These are phyloP conservation scores for Canariomyces notabilis DNA, from an alignment of 2,329 filamentous ascomycete genomes.

Conservation along the genomic window DNA sequence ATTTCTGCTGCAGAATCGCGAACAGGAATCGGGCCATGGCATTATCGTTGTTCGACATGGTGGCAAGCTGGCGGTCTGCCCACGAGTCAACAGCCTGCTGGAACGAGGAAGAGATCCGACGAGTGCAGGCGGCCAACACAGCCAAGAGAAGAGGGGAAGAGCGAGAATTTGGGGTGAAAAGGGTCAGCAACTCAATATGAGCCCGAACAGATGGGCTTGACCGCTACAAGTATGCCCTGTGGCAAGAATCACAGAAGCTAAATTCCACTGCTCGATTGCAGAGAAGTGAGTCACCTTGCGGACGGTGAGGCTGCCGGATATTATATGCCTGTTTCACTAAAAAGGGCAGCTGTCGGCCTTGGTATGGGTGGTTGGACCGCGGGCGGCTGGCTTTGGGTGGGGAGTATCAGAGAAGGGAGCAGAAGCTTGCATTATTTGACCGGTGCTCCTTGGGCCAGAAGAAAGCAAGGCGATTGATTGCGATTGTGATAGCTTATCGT, in stretches of 20 bases:
- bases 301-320: slow-evolving; percentile 36
- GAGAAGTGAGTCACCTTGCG: slow-evolving; percentile 38
- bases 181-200: slow-evolving; percentile 21
- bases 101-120: slow-evolving; percentile 9
- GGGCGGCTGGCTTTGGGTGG: slow-evolving; percentile 8
- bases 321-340: slow-evolving; percentile 35
- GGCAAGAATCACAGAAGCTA: slow-evolving; percentile 23
- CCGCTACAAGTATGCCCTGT: slow-evolving; percentile 11
- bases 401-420: background rate
- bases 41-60: slow-evolving; percentile 53
- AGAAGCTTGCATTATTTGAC: slow-evolving; percentile 4
- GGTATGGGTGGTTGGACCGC: slow-evolving; percentile 1
- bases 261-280: slow-evolving; percentile 27
- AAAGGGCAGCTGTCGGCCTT: slow-evolving; percentile 7
- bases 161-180: slow-evolving; percentile 3
- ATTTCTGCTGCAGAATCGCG: slow-evolving; percentile 56
- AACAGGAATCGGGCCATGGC: slow-evolving; percentile 54
- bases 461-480: slow-evolving; percentile 10
- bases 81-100: slow-evolving; percentile 4
- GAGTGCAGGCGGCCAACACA: slow-evolving; percentile 19
- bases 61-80: slow-evolving; percentile 19
- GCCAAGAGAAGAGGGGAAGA: slow-evolving; percentile 10
- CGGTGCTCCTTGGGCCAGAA: slow-evolving; percentile 1
- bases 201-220: slow-evolving; percentile 13
- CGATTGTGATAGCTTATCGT: background rate